phyloP scores from a whole-genome alignment of 2,329 filamentous ascomycete species.

The Colletotrichum viniferum region DNA sequence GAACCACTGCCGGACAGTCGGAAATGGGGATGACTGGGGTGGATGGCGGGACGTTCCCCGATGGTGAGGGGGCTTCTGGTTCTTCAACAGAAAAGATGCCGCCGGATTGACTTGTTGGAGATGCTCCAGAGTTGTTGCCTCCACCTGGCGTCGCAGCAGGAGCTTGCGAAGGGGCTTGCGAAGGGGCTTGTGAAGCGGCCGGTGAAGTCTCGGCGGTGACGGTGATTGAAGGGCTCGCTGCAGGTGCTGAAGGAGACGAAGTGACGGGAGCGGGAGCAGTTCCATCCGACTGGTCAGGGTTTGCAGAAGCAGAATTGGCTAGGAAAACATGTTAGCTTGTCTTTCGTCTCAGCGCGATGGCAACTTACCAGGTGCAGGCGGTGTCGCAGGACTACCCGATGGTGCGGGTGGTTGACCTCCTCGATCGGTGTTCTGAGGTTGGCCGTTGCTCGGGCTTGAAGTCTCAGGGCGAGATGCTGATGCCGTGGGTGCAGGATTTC shows the following conservation, averaged over 20 bases:
- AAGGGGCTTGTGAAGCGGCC: background rate
- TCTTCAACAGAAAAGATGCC: background rate
- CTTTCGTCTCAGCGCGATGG: too few species aligned
- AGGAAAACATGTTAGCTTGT: background rate
- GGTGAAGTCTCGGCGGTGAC: background rate
- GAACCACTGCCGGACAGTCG: slow-evolving; percentile 8
- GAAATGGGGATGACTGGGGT: slow-evolving; percentile 13
- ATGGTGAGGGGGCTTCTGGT: background rate
- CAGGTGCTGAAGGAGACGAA: background rate
- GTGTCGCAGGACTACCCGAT: background rate
- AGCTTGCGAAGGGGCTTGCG: background rate
- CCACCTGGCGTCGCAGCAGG: background rate
- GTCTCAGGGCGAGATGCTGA: background rate
- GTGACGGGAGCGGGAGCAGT: background rate
- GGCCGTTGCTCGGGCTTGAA: background rate
- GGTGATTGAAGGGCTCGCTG: background rate
- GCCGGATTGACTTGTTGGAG: background rate
- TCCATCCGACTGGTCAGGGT: background rate
- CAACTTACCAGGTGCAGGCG: background rate
- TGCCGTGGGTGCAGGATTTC: background rate
- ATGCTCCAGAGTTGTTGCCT: background rate
- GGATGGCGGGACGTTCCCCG: background rate
- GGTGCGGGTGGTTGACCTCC: background rate
- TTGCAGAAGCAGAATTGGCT: background rate
- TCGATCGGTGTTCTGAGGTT: background rate